Conservation (phyloP, 495 filamentous ascomycete species). For the Lophium mytilinum region DNA sequence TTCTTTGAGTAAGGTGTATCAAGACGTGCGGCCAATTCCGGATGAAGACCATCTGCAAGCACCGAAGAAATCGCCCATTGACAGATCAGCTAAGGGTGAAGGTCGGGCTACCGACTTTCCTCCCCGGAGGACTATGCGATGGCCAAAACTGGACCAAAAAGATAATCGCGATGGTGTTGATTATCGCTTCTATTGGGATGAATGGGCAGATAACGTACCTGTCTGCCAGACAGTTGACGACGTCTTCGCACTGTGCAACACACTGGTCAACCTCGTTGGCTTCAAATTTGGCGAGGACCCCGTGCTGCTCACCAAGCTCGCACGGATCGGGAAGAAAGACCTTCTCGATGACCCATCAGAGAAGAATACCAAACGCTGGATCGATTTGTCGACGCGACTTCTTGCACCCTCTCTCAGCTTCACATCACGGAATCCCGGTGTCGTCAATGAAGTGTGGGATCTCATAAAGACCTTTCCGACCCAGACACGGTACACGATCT, state of each 20-base stretch:
- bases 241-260: slow-evolving; percentile 77
- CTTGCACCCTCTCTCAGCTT: slow-evolving; percentile 79
- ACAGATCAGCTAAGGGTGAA: slow-evolving; percentile 46
- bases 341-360: slow-evolving; percentile 60
- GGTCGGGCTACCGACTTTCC: slow-evolving; percentile 49
- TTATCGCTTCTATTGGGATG: slow-evolving; percentile 94
- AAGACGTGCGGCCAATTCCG: slow-evolving; percentile 41
- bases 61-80: slow-evolving; percentile 18
- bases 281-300: slow-evolving; percentile 83
- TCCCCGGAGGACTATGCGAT: slow-evolving; percentile 56
- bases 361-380: slow-evolving; percentile 63
- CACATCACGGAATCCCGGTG: slow-evolving; percentile 68
- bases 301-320: slow-evolving; percentile 65
- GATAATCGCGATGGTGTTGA: slow-evolving; percentile 63
- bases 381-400: slow-evolving; percentile 69
- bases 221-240: slow-evolving; percentile 86
- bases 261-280: slow-evolving; percentile 74
- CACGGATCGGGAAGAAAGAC: slow-evolving; percentile 70
- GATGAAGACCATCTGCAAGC: slow-evolving; percentile 15
- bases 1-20: slow-evolving; percentile 63
- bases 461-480: slow-evolving; percentile 71
- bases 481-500: slow-evolving; percentile 75
- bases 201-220: slow-evolving; percentile 90
- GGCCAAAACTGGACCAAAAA: slow-evolving; percentile 69
- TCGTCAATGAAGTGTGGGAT: slow-evolving; percentile 76